Percentiles rank a stretch among this genome's conserved stretches.
Evolutionary conservation across 78 protist species (phyloP).

Genomic region (Creolimax fragrantissima): DNA sequence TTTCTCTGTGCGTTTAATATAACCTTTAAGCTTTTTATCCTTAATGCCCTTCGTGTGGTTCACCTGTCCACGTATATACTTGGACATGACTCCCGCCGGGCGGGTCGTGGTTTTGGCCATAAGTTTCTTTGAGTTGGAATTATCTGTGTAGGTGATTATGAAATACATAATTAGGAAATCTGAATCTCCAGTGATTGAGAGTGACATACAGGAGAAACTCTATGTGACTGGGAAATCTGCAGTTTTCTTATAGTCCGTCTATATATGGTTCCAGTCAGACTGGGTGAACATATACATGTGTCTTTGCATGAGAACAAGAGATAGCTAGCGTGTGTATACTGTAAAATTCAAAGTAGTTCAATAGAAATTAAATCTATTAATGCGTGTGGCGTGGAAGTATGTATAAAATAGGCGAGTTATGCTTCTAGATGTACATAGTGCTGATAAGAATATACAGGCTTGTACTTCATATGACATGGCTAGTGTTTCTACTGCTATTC

Average conservation of each 20-base stretch:
- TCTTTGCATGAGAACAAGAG: too few relatives aligned
- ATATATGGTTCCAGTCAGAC: not conserved
- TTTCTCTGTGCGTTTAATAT: not conserved
- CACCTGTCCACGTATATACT: not conserved
- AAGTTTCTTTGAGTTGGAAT: not conserved
- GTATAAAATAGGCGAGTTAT: too few relatives aligned
- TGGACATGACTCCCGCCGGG: not conserved
- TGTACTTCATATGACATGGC: too few relatives aligned
- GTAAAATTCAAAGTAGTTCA: too few relatives aligned
- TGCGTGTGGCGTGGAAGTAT: too few relatives aligned
- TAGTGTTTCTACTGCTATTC: too few relatives aligned
- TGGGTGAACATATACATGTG: too few relatives aligned
- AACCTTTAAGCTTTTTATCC: constrained; percentile 15
- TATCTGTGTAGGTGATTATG: not conserved
- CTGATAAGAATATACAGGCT: too few relatives aligned
- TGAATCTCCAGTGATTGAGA: not conserved
- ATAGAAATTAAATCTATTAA: too few relatives aligned
- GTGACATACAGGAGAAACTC: not conserved
- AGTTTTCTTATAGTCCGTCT: not conserved
- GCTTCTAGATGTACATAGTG: too few relatives aligned
- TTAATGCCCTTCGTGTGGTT: not conserved
- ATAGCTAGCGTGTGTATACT: too few relatives aligned
- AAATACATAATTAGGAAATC: not conserved
- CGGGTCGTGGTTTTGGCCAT: not conserved
- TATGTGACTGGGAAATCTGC: too few relatives aligned